These are phyloP conservation scores for Rusavskia elegans DNA, from an alignment of 495 filamentous ascomycete genomes.

Conservation along the genomic window DNA sequence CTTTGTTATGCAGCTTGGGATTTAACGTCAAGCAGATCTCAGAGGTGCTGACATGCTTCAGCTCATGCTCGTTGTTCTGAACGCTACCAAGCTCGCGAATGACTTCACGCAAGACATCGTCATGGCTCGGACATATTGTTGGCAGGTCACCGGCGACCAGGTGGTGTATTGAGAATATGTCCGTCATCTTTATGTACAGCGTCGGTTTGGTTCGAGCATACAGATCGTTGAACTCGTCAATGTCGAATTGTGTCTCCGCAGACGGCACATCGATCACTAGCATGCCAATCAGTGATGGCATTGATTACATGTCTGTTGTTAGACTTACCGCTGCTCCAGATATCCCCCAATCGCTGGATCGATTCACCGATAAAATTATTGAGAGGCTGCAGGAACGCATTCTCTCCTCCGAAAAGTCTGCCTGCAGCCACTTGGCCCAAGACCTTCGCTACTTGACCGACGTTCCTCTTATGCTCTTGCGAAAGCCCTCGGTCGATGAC, in stretches of 20 bases:
- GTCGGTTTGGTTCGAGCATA: conserved; percentile 93
- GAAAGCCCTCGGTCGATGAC: conserved; percentile 76
- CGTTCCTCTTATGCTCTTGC: conserved; percentile 83
- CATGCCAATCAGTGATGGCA: conserved; percentile 3
- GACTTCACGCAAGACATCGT: conserved; percentile 83
- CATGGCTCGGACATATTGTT: conserved; percentile 56
- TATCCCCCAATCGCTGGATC: conserved; percentile 61
- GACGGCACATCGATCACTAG: conserved; percentile 68
- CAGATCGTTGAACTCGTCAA: conserved; percentile 95
- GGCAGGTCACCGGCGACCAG: conserved; percentile 68
- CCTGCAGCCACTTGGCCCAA: conserved; percentile 74
- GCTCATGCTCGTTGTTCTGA: conserved; percentile 86
- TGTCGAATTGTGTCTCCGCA: conserved; percentile 84
- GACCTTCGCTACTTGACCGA: conserved; percentile 82
- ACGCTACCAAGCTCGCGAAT: conserved; percentile 86
- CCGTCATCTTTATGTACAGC: conserved; percentile 94
- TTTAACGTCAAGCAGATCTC: conserved; percentile 88
- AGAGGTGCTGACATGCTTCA: conserved; percentile 69
- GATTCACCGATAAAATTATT: conserved; percentile 81
- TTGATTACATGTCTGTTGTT: background rate
- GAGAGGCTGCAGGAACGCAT: conserved; percentile 87
- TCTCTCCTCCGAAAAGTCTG: conserved; percentile 78
- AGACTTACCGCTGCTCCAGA: conserved; percentile 48
- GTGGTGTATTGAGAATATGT: conserved; percentile 92
- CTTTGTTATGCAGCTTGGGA: conserved; percentile 75